Percentiles rank a stretch among this genome's conserved stretches.
Evolutionary conservation across 129 eudicot genomes (phyloP).

Genomic region (Flaveria linearis): DNA sequence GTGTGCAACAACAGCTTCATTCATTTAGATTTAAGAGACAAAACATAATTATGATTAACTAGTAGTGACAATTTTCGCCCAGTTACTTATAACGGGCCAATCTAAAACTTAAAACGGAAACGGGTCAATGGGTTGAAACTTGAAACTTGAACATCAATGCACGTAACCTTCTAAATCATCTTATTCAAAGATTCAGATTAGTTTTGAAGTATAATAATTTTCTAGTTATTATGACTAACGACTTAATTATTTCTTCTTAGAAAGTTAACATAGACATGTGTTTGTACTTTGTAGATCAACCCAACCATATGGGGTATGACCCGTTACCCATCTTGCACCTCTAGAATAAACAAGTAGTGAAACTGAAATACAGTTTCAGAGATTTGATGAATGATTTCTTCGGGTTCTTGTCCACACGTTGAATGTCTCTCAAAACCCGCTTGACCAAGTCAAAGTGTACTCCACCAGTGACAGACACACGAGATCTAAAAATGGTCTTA

Average conservation of each 20-base stretch:
- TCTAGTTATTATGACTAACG: background rate
- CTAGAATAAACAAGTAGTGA: background rate
- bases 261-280: background rate
- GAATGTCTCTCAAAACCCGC: slow-evolving; percentile 93
- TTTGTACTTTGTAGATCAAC: background rate
- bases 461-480: slow-evolving; percentile 97
- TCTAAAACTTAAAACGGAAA: background rate
- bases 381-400: slow-evolving; percentile 93
- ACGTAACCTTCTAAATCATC: background rate
- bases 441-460: slow-evolving; percentile 97
- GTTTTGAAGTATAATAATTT: background rate
- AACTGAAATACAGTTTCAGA: slow-evolving; percentile 74
- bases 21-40: slow-evolving; percentile 20
- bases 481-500: slow-evolving; percentile 89
- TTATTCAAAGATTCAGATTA: background rate
- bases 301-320: background rate
- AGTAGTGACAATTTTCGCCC: background rate
- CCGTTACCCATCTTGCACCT: slow-evolving; percentile 7
- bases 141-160: background rate
- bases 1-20: slow-evolving; percentile 32
- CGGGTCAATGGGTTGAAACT: background rate
- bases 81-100: background rate
- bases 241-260: background rate
- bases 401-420: slow-evolving; percentile 99
- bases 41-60: background rate